Evolutionary conservation across 2,329 filamentous ascomycete genomes (phyloP), one percentile per base, ranked within the genome.

Genomic region (Cordyceps sp.): DNA sequence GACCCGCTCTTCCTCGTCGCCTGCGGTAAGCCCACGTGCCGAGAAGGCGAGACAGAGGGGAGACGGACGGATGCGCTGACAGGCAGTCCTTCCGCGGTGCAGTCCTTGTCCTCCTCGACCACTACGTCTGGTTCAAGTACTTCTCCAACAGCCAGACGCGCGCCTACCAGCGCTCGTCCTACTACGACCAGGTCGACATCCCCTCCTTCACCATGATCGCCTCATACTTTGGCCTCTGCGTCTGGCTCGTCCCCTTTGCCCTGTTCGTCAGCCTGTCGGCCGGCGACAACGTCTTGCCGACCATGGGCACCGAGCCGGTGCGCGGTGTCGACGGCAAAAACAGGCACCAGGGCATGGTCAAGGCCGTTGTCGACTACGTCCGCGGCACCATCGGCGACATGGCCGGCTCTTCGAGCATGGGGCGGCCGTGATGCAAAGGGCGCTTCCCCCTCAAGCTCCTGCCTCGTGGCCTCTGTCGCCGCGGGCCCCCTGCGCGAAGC

Each of bases 211-310:
- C 83, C 14, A 84, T 96, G 59, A 90, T 96, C 28, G 85, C 90
- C 0, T 88, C 83, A 0, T 98, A 90, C 57, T 98, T 98, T 49
- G 90, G 90, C 1, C 63, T 98, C 3, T 93, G 86, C 46, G 86
- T 98, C 0, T 98, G 90, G 90, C 66, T 98, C 2, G 82, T 96
- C 1, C 90, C 90, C 0, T 98, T 98, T 50, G 76, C 86, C 13
- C 66, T 98, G 12, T 98, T 98, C 49, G 88, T 98, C 31, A 93
- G 82, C 46, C 58, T 98, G 26, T 93, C 83, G 14, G 90, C 90
- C 0, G 84, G 85, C 33, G 90, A 98, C 49, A 96, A 96, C 49
- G 83, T 96, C 4, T 59, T 98, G 32, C 90, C 90, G 0, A 92
- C 78, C 7, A 94, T 94, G 69, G 83, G 84, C 10, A 83, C 73